Evolutionary conservation across 306 rosid species (phyloP), one percentile per base, ranked within the genome.

Genomic region (Vigna angularis): DNA sequence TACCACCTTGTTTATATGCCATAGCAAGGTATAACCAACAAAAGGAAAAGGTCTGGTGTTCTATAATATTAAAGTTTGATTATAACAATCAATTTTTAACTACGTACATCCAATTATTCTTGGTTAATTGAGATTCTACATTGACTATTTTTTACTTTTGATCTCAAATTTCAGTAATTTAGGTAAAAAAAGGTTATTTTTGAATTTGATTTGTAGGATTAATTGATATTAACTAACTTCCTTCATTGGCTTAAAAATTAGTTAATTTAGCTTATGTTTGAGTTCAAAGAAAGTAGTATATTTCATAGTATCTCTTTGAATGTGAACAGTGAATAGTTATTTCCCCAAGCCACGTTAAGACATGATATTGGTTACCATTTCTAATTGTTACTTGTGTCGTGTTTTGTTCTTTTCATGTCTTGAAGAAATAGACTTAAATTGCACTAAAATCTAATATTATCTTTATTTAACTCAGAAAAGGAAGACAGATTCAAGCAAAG

Each of bases 401-500:
- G n/a, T 36, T 10, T 32, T 63, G 77, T 75, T 26, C 53, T 44
- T 44, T 11, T 44, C 55, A 20, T 50, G 28, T 49, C 16, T 59
- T 68, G 61, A 40, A 59, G 14, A 51, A 70, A 51, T 67, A 59
- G 30, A 58, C 66, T n/a, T 76, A 15, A 52, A 75, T 66, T 66
- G 56, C 26, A 38, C 68, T 66, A 26, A 73, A 58, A 17, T 52
- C 40, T 47, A 6, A 26, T 12, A 45, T 64, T 53, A 3, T 47
- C 48, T 48, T 4, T 42, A 7, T 40, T 76, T 52, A 7, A 8
- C 56, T 58, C 80, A 83, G 86, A 83, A 79, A 74, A 83, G 83
- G 73, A 78, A 45, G 70, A 69, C 80, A 22, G 77, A 61, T 45
- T 53, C 77, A 40, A 83, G 63, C 86, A 59, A 58, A 9, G 67